phyloP scores from a whole-genome alignment of 2,329 filamentous ascomycete species.

The Scedosporium apiospermum region DNA sequence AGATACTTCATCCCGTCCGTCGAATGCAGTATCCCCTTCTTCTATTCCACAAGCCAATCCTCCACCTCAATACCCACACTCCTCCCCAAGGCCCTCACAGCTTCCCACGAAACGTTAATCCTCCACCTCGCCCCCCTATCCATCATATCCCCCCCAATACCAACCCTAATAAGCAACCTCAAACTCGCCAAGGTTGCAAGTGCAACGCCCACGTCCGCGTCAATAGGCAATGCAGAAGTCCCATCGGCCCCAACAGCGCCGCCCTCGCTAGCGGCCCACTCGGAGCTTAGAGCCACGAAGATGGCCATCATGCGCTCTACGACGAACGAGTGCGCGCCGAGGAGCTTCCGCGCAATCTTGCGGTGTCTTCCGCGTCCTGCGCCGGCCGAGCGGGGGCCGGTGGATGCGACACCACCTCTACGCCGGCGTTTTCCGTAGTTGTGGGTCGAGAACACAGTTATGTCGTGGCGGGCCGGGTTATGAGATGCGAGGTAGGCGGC shows the following conservation, averaged over 20 bases:
- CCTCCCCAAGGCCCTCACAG: slow-evolving; percentile 58
- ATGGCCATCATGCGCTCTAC: slow-evolving; percentile 73
- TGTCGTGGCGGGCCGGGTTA: slow-evolving; percentile 66
- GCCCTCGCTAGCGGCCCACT: slow-evolving; percentile 34
- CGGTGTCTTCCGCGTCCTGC: slow-evolving; percentile 42
- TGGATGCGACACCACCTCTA: slow-evolving; percentile 35
- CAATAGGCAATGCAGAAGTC: slow-evolving; percentile 25
- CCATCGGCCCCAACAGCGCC: slow-evolving; percentile 19
- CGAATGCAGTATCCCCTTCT: not conserved
- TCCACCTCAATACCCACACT: slow-evolving; percentile 70
- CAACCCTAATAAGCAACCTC: slow-evolving; percentile 57
- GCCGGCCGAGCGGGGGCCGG: slow-evolving; percentile 16
- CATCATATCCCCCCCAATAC: slow-evolving; percentile 50
- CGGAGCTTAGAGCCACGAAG: slow-evolving; percentile 54
- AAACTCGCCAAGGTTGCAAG: slow-evolving; percentile 66
- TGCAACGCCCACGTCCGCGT: slow-evolving; percentile 51
- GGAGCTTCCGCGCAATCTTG: slow-evolving; percentile 66
- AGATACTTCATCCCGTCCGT: not conserved
- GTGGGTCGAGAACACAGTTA: slow-evolving; percentile 65
- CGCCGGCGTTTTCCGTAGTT: slow-evolving; percentile 42
- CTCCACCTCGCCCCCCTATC: slow-evolving; percentile 67
- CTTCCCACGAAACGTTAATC: slow-evolving; percentile 72
- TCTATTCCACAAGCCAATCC: slow-evolving; percentile 62
- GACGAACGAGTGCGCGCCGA: slow-evolving; percentile 68
- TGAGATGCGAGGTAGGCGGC: slow-evolving; percentile 75